Base-by-base conservation (phyloP, 257 asterid species). In the Solanum etuberosum region DNA sequence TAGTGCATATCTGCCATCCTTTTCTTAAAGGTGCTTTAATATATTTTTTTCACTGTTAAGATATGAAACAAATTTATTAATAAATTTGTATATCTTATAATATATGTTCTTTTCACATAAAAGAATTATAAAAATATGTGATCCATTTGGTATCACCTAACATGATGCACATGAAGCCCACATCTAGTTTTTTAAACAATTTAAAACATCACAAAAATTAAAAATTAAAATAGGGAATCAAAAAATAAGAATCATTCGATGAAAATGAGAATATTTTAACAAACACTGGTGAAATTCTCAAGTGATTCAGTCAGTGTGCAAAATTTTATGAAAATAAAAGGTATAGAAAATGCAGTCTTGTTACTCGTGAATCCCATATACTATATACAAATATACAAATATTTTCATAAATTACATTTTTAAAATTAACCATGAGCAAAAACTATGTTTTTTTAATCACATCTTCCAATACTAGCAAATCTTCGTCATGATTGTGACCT, bases 111-210 rank as follows among this genome's bases (percentile, higher is more conserved):
- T 48, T 81, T 9, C 15, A 29, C 40, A 48, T 31, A 18, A 48
- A 46, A 81, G 21, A 46, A 18, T 29, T 12, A 48, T 57, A 27
- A 46, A 46, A 81, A 1, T 80, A 15, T 43, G 27, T 27, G 18
- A 42, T 42, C 37, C 3, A n/a, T 77, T 78, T 43, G 40, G 42
- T 63, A 84, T 84, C 81, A 40, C 35, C 81, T 85, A 84, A 67
- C 87, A 84, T 84, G 87, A 46, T 38, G 87, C 87, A 84, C 87
- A 84, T 84, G 81, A 65, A 84, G 61, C 42, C 87, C 87, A 71
- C 42, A 13, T n/a, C 27, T 3, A 61, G 68, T 83, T 0, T 83
- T 32, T 18, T 71, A 71, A 0, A 23, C 20, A 35, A 73, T 10
- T 37, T 21, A 59, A 25, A 63, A 84, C 77, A 84, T 6, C 27